Base-by-base conservation (phyloP, 495 filamentous ascomycete genomes). In the Podospora tetraspora region DNA sequence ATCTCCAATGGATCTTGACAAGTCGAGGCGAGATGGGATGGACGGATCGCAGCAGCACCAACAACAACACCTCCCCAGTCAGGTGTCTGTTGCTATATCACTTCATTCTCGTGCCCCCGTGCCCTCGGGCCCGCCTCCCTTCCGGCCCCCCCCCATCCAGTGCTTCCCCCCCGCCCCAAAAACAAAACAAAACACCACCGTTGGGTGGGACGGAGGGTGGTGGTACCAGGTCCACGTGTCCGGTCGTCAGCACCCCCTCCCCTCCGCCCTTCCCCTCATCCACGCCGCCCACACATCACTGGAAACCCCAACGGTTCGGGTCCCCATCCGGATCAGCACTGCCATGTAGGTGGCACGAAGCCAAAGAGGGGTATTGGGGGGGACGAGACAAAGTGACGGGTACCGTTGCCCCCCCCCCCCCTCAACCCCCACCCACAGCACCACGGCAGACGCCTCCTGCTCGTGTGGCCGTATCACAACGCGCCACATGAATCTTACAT, bases 401-500 rank as follows among this genome's bases (percentile, higher is more conserved):
- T 64, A 64, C 62, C 62, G 24, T 25, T 37, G 62, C 57, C 25
- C 23, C 23, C 10, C 10, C 16, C 61, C 3, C 10, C 30, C n/a
- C n/a, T n/a, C n/a, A n/a, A n/a, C n/a, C 62, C 23, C 19, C 13
- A 22, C 21, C 63, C n/a, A 67, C 16, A 43, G 34, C 43, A 52
- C 43, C 43, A n/a, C 43, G 3, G 43, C 32, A 34, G 32, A 10
- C 32, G 1, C 32, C 19, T 52, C 19, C 43, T 2, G 43, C 43
- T 52, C 12, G 37, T 52, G 66, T 68, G 69, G 66, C 27, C 25
- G 43, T 61, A 67, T 71, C 62, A 64, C 34, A 71, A 62, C 37
- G 11, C 63, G 66, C 69, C 69, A 71, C 69, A 71, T 68, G 29
- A 13, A 43, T 60, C 59, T 25, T 60, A 60, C 59, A 60, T 52